A percentile compares a stretch with the other conserved stretches of the same genome.
Conservation (phyloP, 768 basidiomycete genomes). For the Strobilomyces confusus region DNA sequence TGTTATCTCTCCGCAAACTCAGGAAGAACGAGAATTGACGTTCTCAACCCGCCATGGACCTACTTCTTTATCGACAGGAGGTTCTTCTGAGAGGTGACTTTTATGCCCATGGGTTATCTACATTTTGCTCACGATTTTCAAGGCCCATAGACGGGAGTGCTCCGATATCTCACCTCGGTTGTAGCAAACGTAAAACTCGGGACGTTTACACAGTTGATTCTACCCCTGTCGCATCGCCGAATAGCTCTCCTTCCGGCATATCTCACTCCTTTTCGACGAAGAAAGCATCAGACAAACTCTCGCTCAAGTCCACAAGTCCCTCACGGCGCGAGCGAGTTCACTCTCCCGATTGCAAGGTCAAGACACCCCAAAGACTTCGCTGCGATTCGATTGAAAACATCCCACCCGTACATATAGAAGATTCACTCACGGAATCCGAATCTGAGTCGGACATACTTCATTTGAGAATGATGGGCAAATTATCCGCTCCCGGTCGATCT, state of each 20-base stretch:
- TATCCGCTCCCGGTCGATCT: neutral
- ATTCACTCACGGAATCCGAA: slow-evolving; percentile 31
- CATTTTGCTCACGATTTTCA: slow-evolving; percentile 9
- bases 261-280: slow-evolving; percentile 1
- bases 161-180: neutral
- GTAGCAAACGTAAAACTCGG: neutral
- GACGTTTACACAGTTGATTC: neutral
- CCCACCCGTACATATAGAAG: slow-evolving; percentile 13
- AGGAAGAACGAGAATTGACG: slow-evolving; percentile 28
- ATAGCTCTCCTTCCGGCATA: neutral
- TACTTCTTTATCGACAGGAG: neutral
- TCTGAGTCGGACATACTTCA: slow-evolving; percentile 21
- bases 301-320: neutral
- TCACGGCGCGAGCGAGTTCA: neutral
- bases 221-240: slow-evolving; percentile 1
- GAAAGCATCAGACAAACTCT: neutral
- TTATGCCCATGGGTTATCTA: neutral
- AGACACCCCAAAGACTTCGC: neutral
- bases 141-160: neutral
- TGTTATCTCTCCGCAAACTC: slow-evolving; percentile 33
- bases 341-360: slow-evolving; percentile 4
- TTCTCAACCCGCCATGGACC: slow-evolving; percentile 6
- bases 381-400: slow-evolving; percentile 7
- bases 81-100: slow-evolving; percentile 17
- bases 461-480: slow-evolving; percentile 1